Conservation (phyloP, 83 land plant species). For the Picea abies region DNA sequence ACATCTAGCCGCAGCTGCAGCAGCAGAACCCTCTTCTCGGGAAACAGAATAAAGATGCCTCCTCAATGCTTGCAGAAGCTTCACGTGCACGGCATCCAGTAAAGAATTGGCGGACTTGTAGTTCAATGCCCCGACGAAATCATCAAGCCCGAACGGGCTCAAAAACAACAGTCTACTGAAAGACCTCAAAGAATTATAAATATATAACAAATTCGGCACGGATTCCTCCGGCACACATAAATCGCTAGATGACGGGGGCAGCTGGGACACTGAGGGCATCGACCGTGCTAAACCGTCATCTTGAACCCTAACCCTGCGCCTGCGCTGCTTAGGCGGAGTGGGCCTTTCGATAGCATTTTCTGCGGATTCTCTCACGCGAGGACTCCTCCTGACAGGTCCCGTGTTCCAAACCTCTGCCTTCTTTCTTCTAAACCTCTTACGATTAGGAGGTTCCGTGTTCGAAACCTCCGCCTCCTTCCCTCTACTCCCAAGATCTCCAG, state of each 20-base stretch:
- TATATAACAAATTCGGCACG: constrained; percentile 52
- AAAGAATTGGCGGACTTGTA: constrained; percentile 46
- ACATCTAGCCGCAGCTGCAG: constrained; percentile 24
- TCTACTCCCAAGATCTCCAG: no score
- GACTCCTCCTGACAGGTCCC: constrained; percentile 49
- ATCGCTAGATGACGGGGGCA: constrained; percentile 70
- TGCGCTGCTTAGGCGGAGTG: not conserved
- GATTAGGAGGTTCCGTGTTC: no score
- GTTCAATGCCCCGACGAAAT: constrained; percentile 61
- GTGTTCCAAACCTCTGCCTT: not conserved
- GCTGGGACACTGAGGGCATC: constrained; percentile 22
- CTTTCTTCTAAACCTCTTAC: no score
- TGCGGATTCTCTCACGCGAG: constrained; percentile 21
- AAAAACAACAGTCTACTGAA: constrained; percentile 66
- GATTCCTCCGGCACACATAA: constrained; percentile 50
- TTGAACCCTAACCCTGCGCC: not conserved
- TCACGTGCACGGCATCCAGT: constrained; percentile 65
- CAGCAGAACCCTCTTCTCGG: constrained; percentile 34
- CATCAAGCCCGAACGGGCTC: constrained; percentile 69
- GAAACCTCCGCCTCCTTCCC: no score
- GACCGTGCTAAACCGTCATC: not conserved
- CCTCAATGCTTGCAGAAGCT: constrained; percentile 56
- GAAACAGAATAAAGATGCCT: constrained; percentile 51
- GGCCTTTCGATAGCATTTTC: constrained; percentile 12
- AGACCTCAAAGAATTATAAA: constrained; percentile 66